phyloP scores from a whole-genome alignment of 148 eudicot species.

The Oxyria digyna region DNA sequence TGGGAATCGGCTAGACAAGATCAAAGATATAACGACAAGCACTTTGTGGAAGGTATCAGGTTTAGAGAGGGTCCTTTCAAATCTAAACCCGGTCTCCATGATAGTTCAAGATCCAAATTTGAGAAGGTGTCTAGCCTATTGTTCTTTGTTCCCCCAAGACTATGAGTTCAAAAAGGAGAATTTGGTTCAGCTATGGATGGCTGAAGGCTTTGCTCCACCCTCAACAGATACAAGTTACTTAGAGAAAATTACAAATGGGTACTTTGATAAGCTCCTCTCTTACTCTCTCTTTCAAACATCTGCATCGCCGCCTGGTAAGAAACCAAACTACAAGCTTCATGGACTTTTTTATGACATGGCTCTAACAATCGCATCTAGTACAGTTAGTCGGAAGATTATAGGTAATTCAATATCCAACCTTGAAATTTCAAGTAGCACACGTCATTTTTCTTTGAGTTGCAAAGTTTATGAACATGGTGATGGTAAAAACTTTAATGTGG shows the following conservation, averaged over 20 bases:
- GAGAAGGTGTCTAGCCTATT: not conserved
- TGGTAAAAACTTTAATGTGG: not conserved
- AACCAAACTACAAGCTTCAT: not conserved
- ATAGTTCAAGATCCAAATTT: not conserved
- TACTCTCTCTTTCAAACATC: not conserved
- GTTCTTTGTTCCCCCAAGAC: not conserved
- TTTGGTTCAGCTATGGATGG: not conserved
- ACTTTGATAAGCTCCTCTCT: not conserved
- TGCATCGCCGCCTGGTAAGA: not conserved
- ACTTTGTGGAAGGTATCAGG: not conserved
- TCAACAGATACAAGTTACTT: not conserved
- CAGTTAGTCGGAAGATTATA: not conserved
- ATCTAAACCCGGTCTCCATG: not conserved
- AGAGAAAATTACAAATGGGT: too few relatives aligned
- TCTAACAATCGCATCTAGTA: not conserved
- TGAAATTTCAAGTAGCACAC: not conserved
- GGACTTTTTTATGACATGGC: not conserved
- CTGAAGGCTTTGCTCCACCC: not conserved
- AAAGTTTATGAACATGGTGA: not conserved
- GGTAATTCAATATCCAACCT: not conserved
- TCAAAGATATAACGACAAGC: too few relatives aligned
- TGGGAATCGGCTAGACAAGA: too few relatives aligned
- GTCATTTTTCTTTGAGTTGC: not conserved
- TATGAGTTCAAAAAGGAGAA: not conserved
- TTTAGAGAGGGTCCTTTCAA: not conserved